Conservation (phyloP, 2,329 filamentous ascomycete genomes). For the Diaporthe nobilis region DNA sequence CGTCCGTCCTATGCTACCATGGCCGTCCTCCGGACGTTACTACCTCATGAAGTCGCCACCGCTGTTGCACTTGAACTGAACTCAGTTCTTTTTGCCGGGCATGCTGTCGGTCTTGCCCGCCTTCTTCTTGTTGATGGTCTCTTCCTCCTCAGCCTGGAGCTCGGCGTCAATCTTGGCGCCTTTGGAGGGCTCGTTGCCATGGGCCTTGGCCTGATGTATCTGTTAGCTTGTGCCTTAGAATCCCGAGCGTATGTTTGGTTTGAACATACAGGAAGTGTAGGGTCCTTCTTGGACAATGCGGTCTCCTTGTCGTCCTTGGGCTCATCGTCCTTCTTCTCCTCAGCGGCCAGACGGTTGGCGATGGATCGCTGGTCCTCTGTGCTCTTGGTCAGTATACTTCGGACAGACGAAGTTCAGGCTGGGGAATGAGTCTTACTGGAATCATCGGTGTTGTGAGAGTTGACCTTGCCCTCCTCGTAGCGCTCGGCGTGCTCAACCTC, state of each 20-base stretch:
- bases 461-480: slow-evolving; percentile 79
- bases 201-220: slow-evolving; percentile 67
- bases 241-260: too few relatives aligned
- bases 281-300: slow-evolving; percentile 67
- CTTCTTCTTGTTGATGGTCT: slow-evolving; percentile 73
- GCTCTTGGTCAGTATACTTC: slow-evolving; percentile 42
- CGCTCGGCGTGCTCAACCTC: slow-evolving; percentile 66
- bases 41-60: neutral
- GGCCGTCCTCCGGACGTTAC: neutral
- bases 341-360: slow-evolving; percentile 78
- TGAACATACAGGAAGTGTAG: slow-evolving; percentile 69
- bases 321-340: slow-evolving; percentile 67
- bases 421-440: slow-evolving; percentile 69
- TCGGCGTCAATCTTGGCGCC: slow-evolving; percentile 81
- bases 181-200: slow-evolving; percentile 81
- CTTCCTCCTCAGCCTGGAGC: slow-evolving; percentile 77
- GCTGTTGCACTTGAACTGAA: neutral
- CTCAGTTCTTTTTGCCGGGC: slow-evolving; percentile 54
- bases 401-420: neutral
- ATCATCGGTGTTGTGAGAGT: slow-evolving; percentile 78
- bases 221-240: neutral
- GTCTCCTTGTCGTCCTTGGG: slow-evolving; percentile 61
- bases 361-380: slow-evolving; percentile 80
- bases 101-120: slow-evolving; percentile 47
- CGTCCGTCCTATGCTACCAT: neutral